Conservation (phyloP, 2,329 filamentous ascomycete genomes). For the Venturia nashicola region DNA sequence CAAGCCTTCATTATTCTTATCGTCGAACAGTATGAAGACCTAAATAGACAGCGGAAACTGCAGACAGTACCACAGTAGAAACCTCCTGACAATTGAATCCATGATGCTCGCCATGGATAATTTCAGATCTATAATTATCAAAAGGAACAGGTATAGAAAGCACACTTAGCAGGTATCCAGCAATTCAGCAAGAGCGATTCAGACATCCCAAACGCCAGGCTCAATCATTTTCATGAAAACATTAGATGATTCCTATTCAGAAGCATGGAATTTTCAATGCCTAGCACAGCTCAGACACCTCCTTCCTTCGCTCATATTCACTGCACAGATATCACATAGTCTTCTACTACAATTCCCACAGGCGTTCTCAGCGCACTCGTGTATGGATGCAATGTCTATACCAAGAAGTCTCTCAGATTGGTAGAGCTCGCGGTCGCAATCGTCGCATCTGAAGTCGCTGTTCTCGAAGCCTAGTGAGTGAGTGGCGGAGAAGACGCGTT, state of each 20-base stretch:
- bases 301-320: slow-evolving; percentile 21
- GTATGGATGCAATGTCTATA: slow-evolving; percentile 21
- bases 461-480: slow-evolving; percentile 7
- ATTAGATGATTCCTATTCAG: not conserved
- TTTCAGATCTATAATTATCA: too few species aligned
- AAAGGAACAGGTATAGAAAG: not conserved
- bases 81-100: too few species aligned
- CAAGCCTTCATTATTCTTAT: too few species aligned
- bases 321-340: slow-evolving; percentile 31
- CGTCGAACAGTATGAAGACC: too few species aligned
- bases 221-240: not conserved
- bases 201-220: not conserved
- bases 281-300: slow-evolving; percentile 29
- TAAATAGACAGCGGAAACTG: too few species aligned
- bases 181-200: not conserved
- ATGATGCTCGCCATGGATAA: too few species aligned
- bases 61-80: too few species aligned
- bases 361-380: slow-evolving; percentile 19
- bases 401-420: slow-evolving; percentile 15
- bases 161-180: not conserved
- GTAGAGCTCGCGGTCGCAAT: slow-evolving; percentile 28
- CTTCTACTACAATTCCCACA: slow-evolving; percentile 26
- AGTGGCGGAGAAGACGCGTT: slow-evolving; percentile 13
- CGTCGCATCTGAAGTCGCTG: slow-evolving; percentile 25
- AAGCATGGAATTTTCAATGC: not conserved